These are phyloP conservation scores for Peniophora sp. DNA, from an alignment of 1,284 basidiomycete genomes.

Conservation along the genomic window DNA sequence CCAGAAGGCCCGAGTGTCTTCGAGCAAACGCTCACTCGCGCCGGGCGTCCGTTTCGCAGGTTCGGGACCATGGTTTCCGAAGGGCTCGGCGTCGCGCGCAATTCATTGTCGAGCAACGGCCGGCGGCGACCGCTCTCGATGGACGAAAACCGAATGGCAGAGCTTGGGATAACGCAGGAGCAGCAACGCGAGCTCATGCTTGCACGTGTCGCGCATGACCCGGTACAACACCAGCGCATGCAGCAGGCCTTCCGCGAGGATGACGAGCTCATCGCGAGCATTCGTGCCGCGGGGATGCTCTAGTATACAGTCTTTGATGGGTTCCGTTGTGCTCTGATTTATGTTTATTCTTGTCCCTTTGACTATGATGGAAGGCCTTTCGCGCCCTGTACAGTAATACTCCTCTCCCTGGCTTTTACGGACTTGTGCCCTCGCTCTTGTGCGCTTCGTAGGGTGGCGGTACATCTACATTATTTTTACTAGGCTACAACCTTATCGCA, in stretches of 20 bases:
- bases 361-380: neutral
- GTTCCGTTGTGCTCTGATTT: neutral
- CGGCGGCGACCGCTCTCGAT: constrained; percentile 4
- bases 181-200: constrained; percentile 29
- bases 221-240: constrained; percentile 34
- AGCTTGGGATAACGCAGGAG: constrained; percentile 14
- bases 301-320: constrained; percentile 16
- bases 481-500: no score
- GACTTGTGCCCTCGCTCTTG: no score
- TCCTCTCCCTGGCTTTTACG: neutral
- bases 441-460: no score
- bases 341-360: neutral
- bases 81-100: constrained; percentile 40
- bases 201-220: constrained; percentile 34
- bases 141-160: constrained; percentile 19
- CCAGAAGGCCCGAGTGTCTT: neutral
- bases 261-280: constrained; percentile 46
- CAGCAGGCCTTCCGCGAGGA: constrained; percentile 46
- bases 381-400: constrained; percentile 1
- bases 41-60: constrained; percentile 20
- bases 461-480: no score
- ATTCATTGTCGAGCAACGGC: constrained; percentile 17
- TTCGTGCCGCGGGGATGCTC: constrained; percentile 59
- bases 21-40: neutral
- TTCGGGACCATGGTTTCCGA: constrained; percentile 32